phyloP scores from a whole-genome alignment of 1,139 yeast species.

The Wickerhamiella infanticola region DNA sequence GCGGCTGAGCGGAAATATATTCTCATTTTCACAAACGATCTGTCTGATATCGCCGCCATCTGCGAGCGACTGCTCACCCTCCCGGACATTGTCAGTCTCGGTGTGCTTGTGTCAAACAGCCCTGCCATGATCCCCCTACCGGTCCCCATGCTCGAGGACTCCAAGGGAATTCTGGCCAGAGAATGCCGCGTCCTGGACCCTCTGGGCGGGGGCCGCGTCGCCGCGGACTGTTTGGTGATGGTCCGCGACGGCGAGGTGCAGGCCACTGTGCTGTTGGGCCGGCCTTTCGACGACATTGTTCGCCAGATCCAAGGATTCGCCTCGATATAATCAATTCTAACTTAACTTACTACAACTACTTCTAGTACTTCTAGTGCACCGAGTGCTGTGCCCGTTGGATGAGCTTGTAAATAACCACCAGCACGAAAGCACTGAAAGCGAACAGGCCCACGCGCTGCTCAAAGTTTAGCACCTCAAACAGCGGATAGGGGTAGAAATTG shows the following conservation, averaged over 20 bases:
- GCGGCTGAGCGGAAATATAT: conserved; percentile 2
- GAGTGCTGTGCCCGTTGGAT: conserved; percentile 6
- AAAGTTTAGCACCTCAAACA: conserved; percentile 15
- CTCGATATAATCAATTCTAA: background rate
- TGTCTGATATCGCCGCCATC: background rate
- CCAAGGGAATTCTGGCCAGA: conserved; percentile 11
- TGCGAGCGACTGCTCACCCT: conserved; percentile 3
- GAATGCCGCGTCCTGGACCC: conserved; percentile 14
- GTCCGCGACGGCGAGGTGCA: conserved; percentile 13
- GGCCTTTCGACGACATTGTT: conserved; percentile 8
- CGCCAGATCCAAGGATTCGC: conserved; percentile 6
- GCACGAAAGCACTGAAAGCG: conserved; percentile 12
- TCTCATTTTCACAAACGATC: conserved; percentile 6
- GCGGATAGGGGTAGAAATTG: conserved; percentile 24
- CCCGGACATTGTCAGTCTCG: conserved; percentile 3
- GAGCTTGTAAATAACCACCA: conserved; percentile 8
- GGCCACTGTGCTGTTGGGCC: conserved; percentile 13
- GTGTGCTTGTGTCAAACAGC: conserved; percentile 3
- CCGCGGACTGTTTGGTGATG: conserved; percentile 14
- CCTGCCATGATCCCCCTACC: conserved; percentile 1
- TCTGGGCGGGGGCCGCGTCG: conserved; percentile 13
- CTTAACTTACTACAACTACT: background rate
- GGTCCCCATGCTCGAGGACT: conserved; percentile 13
- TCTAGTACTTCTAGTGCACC: background rate
- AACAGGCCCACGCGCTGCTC: conserved; percentile 15